phyloP scores from a whole-genome alignment of 306 rosid genomes.

The Canavalia ensiformis region DNA sequence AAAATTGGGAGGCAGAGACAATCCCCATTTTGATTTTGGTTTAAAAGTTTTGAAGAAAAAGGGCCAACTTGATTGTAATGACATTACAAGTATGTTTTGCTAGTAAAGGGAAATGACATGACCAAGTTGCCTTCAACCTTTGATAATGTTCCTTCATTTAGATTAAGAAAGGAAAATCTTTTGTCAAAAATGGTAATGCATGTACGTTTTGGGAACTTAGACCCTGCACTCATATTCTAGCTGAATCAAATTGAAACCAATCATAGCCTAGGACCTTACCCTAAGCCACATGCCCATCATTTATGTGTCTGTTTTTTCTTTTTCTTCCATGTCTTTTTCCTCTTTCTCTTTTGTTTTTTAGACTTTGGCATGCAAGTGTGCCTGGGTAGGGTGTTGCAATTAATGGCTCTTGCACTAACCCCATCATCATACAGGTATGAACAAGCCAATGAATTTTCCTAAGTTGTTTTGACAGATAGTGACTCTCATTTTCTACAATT shows the following conservation, averaged over 20 bases:
- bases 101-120: conserved; percentile 24
- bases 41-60: conserved; percentile 30
- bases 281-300: conserved; percentile 48
- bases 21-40: conserved; percentile 48
- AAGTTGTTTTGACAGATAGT: background rate
- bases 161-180: conserved; percentile 1
- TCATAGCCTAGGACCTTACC: conserved; percentile 43
- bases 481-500: background rate
- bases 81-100: conserved; percentile 13
- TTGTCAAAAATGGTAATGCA: conserved; percentile 1
- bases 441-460: conserved; percentile 24
- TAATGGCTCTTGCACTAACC: conserved; percentile 40
- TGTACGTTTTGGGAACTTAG: conserved; percentile 33
- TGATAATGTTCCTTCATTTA: conserved; percentile 34
- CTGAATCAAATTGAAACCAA: conserved; percentile 37
- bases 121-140: conserved; percentile 43
- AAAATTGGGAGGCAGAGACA: conserved; percentile 48
- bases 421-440: conserved; percentile 22
- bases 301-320: conserved; percentile 20
- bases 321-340: background rate
- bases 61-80: conserved; percentile 13
- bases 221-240: conserved; percentile 8
- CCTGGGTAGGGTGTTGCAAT: conserved; percentile 24
- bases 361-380: conserved; percentile 37
- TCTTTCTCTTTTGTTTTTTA: conserved; percentile 28